A percentile compares a stretch with the other conserved stretches of the same genome.
Conservation (phyloP, 176 grass and related monocot genomes). For the Thinopyrum elongatum region DNA sequence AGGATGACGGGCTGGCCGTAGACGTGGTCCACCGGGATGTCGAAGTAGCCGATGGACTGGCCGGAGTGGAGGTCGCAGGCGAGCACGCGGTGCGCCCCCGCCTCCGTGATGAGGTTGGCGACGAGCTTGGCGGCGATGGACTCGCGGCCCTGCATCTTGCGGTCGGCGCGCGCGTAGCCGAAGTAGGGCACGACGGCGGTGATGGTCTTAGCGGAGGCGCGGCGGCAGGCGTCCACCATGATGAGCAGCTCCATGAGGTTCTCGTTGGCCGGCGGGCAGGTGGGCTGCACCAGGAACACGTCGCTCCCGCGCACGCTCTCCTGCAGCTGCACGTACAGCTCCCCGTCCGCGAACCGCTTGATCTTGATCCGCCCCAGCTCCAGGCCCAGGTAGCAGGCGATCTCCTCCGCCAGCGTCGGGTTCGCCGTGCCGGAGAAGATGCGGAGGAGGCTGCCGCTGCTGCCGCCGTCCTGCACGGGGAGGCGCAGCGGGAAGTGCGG, state of each 20-base stretch:
- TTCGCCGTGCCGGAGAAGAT: slow-evolving; percentile 91
- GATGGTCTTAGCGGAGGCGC: slow-evolving; percentile 84
- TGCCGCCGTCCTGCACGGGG: background rate
- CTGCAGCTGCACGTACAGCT: slow-evolving; percentile 86
- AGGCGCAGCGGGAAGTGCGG: background rate
- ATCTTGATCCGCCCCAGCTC: slow-evolving; percentile 71
- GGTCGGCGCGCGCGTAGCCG: slow-evolving; percentile 74
- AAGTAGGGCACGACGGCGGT: slow-evolving; percentile 80
- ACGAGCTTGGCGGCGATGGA: slow-evolving; percentile 85
- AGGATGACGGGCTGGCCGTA: slow-evolving; percentile 83
- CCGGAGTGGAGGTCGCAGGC: slow-evolving; percentile 86
- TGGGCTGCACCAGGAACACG: slow-evolving; percentile 80
- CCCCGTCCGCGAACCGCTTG: slow-evolving; percentile 74
- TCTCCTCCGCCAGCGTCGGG: slow-evolving; percentile 66
- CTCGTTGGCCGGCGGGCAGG: slow-evolving; percentile 82
- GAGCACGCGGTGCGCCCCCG: slow-evolving; percentile 74
- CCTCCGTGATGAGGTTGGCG: slow-evolving; percentile 83
- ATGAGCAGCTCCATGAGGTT: slow-evolving; percentile 90
- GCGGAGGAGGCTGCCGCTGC: slow-evolving; percentile 24
- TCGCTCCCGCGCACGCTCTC: slow-evolving; percentile 79
- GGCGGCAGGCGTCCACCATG: slow-evolving; percentile 79
- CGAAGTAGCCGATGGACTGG: slow-evolving; percentile 94
- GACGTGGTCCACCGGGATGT: slow-evolving; percentile 88
- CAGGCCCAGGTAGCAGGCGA: slow-evolving; percentile 60
- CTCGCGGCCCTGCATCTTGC: slow-evolving; percentile 72